These are phyloP conservation scores for Scedosporium aurantiacum DNA, from an alignment of 2,329 filamentous ascomycete species.

Conservation along the genomic window DNA sequence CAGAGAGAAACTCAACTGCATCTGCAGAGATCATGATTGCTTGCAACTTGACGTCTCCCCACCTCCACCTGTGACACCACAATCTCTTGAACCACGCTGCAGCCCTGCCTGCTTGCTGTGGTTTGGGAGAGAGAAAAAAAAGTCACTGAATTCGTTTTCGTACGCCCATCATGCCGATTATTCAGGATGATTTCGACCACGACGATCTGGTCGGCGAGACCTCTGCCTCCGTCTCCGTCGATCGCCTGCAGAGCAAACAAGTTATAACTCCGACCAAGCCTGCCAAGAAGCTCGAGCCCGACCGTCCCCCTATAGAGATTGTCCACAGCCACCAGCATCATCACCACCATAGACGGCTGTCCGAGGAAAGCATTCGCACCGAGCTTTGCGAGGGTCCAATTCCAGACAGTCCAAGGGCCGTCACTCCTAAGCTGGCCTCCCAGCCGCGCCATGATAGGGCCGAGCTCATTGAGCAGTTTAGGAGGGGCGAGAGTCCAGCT, in stretches of 20 bases:
- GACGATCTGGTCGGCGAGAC: conserved; percentile 12
- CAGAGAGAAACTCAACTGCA: too few relatives aligned
- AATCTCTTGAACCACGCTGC: conserved; percentile 9
- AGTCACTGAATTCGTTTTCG: neutral
- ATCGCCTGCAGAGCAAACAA: neutral
- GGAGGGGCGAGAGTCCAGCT: conserved; percentile 63
- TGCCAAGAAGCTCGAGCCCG: conserved; percentile 15
- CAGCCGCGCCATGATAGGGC: conserved; percentile 49
- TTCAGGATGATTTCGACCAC: conserved; percentile 38
- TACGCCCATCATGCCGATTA: conserved; percentile 42
- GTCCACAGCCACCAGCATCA: conserved; percentile 9
- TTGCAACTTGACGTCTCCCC: neutral
- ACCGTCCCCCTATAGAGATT: conserved; percentile 10
- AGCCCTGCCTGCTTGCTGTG: conserved; percentile 21
- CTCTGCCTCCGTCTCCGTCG: too few relatives aligned
- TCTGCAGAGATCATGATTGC: neutral
- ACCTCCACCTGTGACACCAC: conserved; percentile 9
- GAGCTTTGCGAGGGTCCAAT: conserved; percentile 51
- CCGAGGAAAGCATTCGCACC: conserved; percentile 50
- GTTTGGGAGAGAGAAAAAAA: conserved; percentile 17
- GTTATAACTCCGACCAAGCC: conserved; percentile 11
- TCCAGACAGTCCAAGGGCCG: conserved; percentile 26
- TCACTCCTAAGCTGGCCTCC: conserved; percentile 8
- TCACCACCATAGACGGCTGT: conserved; percentile 23
- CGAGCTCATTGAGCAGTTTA: conserved; percentile 75